Evolutionary conservation across 768 basidiomycete genomes (phyloP).

Genomic region (Lepiota venenata): DNA sequence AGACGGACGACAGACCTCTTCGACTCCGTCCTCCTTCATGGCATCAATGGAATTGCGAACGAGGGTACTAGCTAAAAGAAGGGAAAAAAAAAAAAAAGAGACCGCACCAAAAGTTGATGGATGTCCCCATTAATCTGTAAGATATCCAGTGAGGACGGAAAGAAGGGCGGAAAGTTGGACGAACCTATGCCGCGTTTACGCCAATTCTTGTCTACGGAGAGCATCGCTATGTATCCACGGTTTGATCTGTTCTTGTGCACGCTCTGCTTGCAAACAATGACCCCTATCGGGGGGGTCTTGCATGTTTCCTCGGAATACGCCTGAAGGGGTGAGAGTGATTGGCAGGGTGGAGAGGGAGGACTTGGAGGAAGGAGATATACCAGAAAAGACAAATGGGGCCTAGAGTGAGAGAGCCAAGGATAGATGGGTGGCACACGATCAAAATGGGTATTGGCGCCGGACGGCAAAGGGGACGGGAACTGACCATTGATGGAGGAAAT

Average conservation of each 20-base stretch:
- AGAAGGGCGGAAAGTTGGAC: slow-evolving; percentile 35
- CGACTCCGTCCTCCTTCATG: slow-evolving; percentile 80
- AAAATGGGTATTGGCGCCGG: slow-evolving; percentile 1
- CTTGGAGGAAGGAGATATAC: slow-evolving; percentile 33
- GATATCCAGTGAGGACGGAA: slow-evolving; percentile 39
- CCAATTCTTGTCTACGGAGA: slow-evolving; percentile 82
- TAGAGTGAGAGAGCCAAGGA: slow-evolving; percentile 27
- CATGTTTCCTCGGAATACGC: slow-evolving; percentile 50
- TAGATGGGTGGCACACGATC: slow-evolving; percentile 28
- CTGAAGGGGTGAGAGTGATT: slow-evolving; percentile 26
- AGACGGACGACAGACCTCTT: slow-evolving; percentile 63
- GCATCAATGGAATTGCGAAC: slow-evolving; percentile 78
- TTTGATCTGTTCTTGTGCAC: slow-evolving; percentile 72
- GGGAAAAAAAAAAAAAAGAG: slow-evolving; percentile 32
- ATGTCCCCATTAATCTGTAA: slow-evolving; percentile 36
- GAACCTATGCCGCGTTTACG: slow-evolving; percentile 90
- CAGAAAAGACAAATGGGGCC: slow-evolving; percentile 89
- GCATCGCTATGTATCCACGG: slow-evolving; percentile 97
- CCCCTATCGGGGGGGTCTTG: slow-evolving; percentile 68
- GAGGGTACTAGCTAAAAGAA: slow-evolving; percentile 72
- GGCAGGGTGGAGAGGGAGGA: background rate
- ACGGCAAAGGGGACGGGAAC: slow-evolving; percentile 34
- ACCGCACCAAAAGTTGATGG: slow-evolving; percentile 42
- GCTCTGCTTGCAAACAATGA: slow-evolving; percentile 97
- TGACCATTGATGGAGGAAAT: slow-evolving; percentile 95